Percentiles rank a stretch among this genome's conserved stretches.
These are phyloP conservation scores for Akebia trifoliata DNA, from an alignment of 164 flowering plant genomes.

Conservation along the genomic window DNA sequence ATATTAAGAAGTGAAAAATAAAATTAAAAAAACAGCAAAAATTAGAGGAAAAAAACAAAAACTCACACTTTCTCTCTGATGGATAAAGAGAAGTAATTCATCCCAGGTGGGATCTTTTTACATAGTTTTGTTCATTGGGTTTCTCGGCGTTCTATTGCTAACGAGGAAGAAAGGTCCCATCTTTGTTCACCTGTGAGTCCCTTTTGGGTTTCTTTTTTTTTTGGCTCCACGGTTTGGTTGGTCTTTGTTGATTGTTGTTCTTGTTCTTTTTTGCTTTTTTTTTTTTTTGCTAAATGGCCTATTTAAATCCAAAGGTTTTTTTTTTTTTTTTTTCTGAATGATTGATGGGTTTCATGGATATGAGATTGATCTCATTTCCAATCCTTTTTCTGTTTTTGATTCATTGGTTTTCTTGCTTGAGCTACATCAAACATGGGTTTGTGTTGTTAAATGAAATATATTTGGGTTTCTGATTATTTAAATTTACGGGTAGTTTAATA, in stretches of 20 bases:
- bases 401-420: neutral
- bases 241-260: neutral
- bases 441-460: neutral
- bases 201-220: neutral
- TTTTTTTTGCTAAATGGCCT: neutral
- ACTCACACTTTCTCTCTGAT: no score
- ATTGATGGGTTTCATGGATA: neutral
- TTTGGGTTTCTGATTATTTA: slow-evolving; percentile 2
- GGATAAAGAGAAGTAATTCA: no score
- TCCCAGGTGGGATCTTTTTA: no score
- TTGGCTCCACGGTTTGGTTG: neutral
- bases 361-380: neutral
- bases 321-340: neutral
- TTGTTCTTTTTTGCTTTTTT: neutral
- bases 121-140: neutral
- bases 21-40: no score
- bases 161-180: neutral
- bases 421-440: slow-evolving; percentile 3
- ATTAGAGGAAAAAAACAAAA: no score
- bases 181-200: slow-evolving; percentile 6
- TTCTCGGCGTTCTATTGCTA: slow-evolving; percentile 5
- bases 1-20: no score
- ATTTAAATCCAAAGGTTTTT: neutral
- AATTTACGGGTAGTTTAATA: slow-evolving; percentile 1
- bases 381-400: neutral